Evolutionary conservation across 2,329 filamentous ascomycete genomes (phyloP).

Genomic region (Lachnellula subtilissima): DNA sequence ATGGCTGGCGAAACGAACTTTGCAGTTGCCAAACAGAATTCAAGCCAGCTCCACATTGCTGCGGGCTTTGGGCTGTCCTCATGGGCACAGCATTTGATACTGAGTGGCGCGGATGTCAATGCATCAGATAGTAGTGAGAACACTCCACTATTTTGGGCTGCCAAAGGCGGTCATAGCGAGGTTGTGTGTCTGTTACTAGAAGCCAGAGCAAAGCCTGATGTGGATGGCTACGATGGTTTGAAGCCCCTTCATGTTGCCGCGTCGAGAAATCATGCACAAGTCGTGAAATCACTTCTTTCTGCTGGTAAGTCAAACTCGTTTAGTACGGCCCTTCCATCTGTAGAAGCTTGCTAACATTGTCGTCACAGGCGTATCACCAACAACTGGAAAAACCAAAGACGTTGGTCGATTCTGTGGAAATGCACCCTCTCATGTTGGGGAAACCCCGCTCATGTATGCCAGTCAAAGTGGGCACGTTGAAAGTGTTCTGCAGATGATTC

Average conservation of each 20-base stretch:
- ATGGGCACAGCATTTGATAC: constrained; percentile 7
- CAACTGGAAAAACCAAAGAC: constrained; percentile 14
- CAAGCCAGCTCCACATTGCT: constrained; percentile 13
- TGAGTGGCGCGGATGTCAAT: constrained; percentile 14
- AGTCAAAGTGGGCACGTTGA: constrained; percentile 25
- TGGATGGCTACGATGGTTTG: constrained; percentile 22
- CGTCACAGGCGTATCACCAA: constrained; percentile 18
- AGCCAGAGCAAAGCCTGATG: constrained; percentile 33
- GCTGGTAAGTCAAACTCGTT: constrained; percentile 34
- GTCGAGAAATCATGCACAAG: constrained; percentile 27
- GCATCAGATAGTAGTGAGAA: constrained; percentile 19
- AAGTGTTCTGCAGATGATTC: constrained; percentile 11
- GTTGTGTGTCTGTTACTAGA: constrained; percentile 29
- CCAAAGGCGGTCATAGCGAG: constrained; percentile 24
- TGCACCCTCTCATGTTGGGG: constrained; percentile 10
- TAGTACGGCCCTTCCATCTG: no score
- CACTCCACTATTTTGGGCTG: constrained; percentile 34
- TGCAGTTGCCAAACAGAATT: constrained; percentile 25
- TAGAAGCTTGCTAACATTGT: no score
- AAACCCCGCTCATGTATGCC: constrained; percentile 32
- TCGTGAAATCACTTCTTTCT: constrained; percentile 30
- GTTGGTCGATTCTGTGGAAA: constrained; percentile 6
- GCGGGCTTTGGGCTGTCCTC: constrained; percentile 10
- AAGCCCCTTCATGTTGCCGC: constrained; percentile 36
- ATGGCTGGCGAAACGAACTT: constrained; percentile 5